A percentile compares a stretch with the other conserved stretches of the same genome.
phyloP scores from a whole-genome alignment of 1,284 basidiomycete species.

The Ustilago cynodontis region DNA sequence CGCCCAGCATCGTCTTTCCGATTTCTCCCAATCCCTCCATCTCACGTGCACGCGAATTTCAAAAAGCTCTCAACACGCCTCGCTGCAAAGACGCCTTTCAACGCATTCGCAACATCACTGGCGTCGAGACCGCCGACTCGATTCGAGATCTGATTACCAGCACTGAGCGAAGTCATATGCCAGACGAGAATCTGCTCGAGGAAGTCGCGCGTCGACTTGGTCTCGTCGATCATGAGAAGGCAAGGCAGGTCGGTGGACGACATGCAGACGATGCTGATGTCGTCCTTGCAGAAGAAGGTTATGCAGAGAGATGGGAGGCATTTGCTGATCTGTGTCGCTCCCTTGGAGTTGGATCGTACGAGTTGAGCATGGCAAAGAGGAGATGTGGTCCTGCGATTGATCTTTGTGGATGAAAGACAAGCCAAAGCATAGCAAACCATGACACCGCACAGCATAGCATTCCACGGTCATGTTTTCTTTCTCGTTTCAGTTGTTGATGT shows the following conservation, averaged over 20 bases:
- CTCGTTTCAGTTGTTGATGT: background rate
- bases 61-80: slow-evolving; percentile 15
- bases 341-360: slow-evolving; percentile 36
- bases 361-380: slow-evolving; percentile 28
- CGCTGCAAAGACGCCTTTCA: slow-evolving; percentile 14
- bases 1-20: slow-evolving; percentile 45
- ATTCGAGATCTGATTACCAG: slow-evolving; percentile 28
- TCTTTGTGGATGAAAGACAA: slow-evolving; percentile 13
- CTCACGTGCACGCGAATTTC: slow-evolving; percentile 31
- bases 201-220: slow-evolving; percentile 22
- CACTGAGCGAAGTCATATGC: slow-evolving; percentile 23
- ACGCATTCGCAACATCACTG: slow-evolving; percentile 1
- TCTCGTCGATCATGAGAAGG: slow-evolving; percentile 40
- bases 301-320: slow-evolving; percentile 28
- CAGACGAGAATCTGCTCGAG: slow-evolving; percentile 39
- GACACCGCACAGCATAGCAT: background rate
- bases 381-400: slow-evolving; percentile 50
- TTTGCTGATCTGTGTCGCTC: slow-evolving; percentile 28
- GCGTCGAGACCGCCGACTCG: background rate
- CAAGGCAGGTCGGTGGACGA: slow-evolving; percentile 11
- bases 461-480: background rate
- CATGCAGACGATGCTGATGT: slow-evolving; percentile 32
- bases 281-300: slow-evolving; percentile 37
- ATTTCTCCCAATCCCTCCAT: slow-evolving; percentile 45
- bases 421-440: background rate